phyloP scores from a whole-genome alignment of 768 basidiomycete species.

The Pulveroboletus frians region DNA sequence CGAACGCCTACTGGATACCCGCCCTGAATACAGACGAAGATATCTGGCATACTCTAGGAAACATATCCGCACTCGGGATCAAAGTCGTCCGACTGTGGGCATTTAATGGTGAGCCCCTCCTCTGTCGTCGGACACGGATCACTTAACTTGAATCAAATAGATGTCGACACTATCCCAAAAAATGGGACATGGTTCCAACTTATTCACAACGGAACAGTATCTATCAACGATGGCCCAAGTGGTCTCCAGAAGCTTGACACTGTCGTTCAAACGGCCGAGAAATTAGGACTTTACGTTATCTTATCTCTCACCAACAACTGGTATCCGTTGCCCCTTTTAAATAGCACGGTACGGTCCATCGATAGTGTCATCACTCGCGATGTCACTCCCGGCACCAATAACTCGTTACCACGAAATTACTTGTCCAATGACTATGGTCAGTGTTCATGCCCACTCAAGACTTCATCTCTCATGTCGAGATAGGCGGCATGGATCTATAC shows the following conservation, averaged over 20 bases:
- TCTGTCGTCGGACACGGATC: background rate
- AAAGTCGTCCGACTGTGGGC: slow-evolving; percentile 65
- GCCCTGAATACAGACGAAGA: slow-evolving; percentile 50
- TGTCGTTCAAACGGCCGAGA: slow-evolving; percentile 48
- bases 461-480: slow-evolving; percentile 5
- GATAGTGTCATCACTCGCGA: slow-evolving; percentile 20
- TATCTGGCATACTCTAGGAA: slow-evolving; percentile 51
- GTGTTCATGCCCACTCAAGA: background rate
- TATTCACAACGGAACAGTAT: slow-evolving; percentile 47
- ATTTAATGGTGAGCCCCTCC: slow-evolving; percentile 50
- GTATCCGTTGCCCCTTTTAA: slow-evolving; percentile 40
- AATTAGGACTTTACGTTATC: slow-evolving; percentile 48
- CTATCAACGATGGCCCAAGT: slow-evolving; percentile 55
- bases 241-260: slow-evolving; percentile 62
- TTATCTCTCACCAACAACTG: slow-evolving; percentile 60
- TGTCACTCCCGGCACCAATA: slow-evolving; percentile 32
- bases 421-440: slow-evolving; percentile 61
- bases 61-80: slow-evolving; percentile 52
- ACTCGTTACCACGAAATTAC: slow-evolving; percentile 43
- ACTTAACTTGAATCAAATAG: slow-evolving; percentile 29
- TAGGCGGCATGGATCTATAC: slow-evolving; percentile 66
- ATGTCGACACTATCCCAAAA: slow-evolving; percentile 47
- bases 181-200: slow-evolving; percentile 64
- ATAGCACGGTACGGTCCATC: slow-evolving; percentile 12
- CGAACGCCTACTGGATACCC: slow-evolving; percentile 65